Conservation (phyloP, 345 rosid genomes). For the Geranium rotundifolium region DNA sequence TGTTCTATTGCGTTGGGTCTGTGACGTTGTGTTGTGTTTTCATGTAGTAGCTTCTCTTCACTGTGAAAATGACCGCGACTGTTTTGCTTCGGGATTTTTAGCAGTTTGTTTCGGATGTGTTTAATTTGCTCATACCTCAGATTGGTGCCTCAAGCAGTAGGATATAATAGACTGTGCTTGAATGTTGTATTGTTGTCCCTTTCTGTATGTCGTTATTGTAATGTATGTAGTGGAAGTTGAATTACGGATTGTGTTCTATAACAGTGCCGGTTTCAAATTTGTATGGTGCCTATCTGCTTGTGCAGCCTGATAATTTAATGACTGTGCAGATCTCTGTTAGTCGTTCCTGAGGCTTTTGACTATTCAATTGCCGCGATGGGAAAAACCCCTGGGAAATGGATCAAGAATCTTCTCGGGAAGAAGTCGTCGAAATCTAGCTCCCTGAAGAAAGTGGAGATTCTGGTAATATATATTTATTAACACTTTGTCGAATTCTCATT, state of each 20-base stretch:
- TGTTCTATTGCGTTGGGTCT: background rate
- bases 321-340: conserved; percentile 12
- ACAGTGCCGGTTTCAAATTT: background rate
- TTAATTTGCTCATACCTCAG: background rate
- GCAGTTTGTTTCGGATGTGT: background rate
- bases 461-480: conserved; percentile 23
- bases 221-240: background rate
- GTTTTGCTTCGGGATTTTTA: background rate
- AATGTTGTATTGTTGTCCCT: background rate
- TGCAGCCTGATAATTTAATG: background rate
- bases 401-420: conserved; percentile 58
- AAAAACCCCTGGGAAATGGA: conserved; percentile 73
- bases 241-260: background rate
- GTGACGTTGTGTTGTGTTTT: background rate
- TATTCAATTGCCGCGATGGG: conserved; percentile 35
- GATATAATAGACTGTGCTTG: background rate
- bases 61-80: background rate
- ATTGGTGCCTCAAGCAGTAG: background rate
- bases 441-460: conserved; percentile 35
- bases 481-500: background rate
- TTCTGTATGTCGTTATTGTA: background rate
- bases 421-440: conserved; percentile 50
- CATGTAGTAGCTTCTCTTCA: background rate
- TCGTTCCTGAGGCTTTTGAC: conserved; percentile 1
- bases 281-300: background rate